phyloP scores from a whole-genome alignment of 495 filamentous ascomycete genomes.

The Neurospora sp. region DNA sequence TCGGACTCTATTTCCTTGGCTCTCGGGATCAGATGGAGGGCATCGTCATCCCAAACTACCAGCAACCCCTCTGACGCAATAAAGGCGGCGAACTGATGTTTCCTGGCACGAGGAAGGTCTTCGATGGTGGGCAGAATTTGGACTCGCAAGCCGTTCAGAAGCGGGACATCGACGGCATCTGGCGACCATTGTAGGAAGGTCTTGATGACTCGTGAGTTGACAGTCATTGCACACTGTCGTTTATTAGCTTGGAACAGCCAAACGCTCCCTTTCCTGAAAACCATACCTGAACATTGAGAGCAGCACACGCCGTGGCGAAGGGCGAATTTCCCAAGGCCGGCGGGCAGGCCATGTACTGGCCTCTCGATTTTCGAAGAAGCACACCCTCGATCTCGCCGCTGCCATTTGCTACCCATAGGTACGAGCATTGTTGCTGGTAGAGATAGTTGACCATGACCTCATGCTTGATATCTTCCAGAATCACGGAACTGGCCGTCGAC shows the following conservation, averaged over 20 bases:
- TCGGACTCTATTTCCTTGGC: slow-evolving; percentile 61
- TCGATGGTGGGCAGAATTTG: slow-evolving; percentile 63
- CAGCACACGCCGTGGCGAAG: slow-evolving; percentile 51
- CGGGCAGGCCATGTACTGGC: slow-evolving; percentile 61
- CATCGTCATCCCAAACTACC: slow-evolving; percentile 70
- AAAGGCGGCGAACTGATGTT: slow-evolving; percentile 69
- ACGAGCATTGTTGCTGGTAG: slow-evolving; percentile 64
- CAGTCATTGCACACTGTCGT: slow-evolving; percentile 62
- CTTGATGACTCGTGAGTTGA: slow-evolving; percentile 67
- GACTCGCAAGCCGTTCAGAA: slow-evolving; percentile 62
- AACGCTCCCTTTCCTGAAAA: not conserved
- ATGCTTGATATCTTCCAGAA: slow-evolving; percentile 67
- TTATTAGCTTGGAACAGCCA: slow-evolving; percentile 2
- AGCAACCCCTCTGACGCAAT: slow-evolving; percentile 56
- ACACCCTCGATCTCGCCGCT: slow-evolving; percentile 60
- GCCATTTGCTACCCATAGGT: slow-evolving; percentile 60
- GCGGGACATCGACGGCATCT: slow-evolving; percentile 60
- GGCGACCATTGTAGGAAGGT: slow-evolving; percentile 62
- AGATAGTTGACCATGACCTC: slow-evolving; percentile 78
- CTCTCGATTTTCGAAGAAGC: slow-evolving; percentile 53
- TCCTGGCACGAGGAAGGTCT: slow-evolving; percentile 55
- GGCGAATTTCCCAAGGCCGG: slow-evolving; percentile 44
- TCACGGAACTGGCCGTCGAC: slow-evolving; percentile 43
- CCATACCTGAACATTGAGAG: slow-evolving; percentile 58
- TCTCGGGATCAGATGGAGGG: slow-evolving; percentile 52